Evolutionary conservation across 1,139 yeast species (phyloP).

Genomic region (Diutina siamensis): DNA sequence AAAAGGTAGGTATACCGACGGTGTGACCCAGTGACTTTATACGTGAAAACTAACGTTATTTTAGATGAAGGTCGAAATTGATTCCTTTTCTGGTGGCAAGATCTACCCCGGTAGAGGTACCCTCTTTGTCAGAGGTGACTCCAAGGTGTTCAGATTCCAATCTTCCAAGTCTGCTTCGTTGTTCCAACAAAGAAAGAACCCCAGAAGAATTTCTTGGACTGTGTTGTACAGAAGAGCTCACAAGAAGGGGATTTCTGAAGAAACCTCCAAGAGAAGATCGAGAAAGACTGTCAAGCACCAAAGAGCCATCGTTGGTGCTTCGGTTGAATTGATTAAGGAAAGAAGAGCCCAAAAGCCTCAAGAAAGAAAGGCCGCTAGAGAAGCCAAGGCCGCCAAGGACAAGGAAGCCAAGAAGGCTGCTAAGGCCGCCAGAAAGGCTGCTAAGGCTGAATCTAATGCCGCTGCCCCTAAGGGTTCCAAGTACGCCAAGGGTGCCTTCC

Average conservation of each 20-base stretch:
- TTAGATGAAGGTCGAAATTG: slow-evolving; percentile 96
- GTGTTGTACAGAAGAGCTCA: slow-evolving; percentile 99
- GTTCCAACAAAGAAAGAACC: slow-evolving; percentile 99
- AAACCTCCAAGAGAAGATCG: slow-evolving; percentile 91
- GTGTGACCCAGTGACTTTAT: background rate
- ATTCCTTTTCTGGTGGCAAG: slow-evolving; percentile 98
- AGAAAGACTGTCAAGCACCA: slow-evolving; percentile 97
- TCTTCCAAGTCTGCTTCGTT: slow-evolving; percentile 96
- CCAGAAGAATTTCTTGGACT: slow-evolving; percentile 99
- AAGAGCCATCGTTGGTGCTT: slow-evolving; percentile 99
- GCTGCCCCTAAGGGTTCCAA: slow-evolving; percentile 45
- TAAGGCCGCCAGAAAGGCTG: slow-evolving; percentile 92
- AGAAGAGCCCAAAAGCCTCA: slow-evolving; percentile 95
- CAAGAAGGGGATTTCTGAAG: slow-evolving; percentile 99
- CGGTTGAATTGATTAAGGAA: slow-evolving; percentile 95
- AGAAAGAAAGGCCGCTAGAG: slow-evolving; percentile 97
- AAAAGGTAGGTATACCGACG: slow-evolving; percentile 3
- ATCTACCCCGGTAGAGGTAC: slow-evolving; percentile 99
- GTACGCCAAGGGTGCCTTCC: slow-evolving; percentile 90
- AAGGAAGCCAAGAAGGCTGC: slow-evolving; percentile 93
- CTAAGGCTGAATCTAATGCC: slow-evolving; percentile 75
- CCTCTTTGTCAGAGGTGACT: slow-evolving; percentile 98
- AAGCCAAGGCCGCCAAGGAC: slow-evolving; percentile 78
- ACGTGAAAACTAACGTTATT: slow-evolving; percentile 3
- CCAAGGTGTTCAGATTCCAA: slow-evolving; percentile 99